Base-by-base conservation (phyloP, 2,329 filamentous ascomycete genomes). In the Talaromyces rugulosus region DNA sequence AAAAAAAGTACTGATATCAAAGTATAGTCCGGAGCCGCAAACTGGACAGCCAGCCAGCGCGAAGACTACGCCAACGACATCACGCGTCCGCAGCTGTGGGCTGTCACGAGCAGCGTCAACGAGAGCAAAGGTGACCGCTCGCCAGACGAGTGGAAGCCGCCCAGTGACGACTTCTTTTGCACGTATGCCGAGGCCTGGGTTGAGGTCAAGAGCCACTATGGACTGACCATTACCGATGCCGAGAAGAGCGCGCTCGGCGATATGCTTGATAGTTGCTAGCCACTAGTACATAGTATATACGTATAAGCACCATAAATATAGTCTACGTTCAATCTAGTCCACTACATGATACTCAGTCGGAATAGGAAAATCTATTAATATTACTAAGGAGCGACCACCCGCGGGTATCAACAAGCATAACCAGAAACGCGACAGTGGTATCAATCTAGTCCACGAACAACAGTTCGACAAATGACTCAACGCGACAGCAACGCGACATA, bases 371-470 rank as follows among this genome's bases (percentile, higher is more conserved):
- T 53, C 44, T 53, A 53, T 53, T 31, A 51, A 23, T 51, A 51
- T 51, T 53, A 53, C 14, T 53, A 53, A 47, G 44, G 44, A 47
- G 44, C 44, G 44, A 47, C 44, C 44, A 47, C 44, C 44, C 44
- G 44, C 44, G 44, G 44, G 44, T 47, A 47, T 47, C 44, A 47
- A 47, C 44, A 47, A 47, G 44, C 44, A 55, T 55, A 33, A 55
- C 33, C 30, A 55, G 33, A 55, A 36, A 31, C 52, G 33, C 52
- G 27, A 56, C 54, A 70, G 67, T 74, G 72, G 72, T 75, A 73
- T 73, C 71, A 73, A 73, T 73, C 71, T 73, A 73, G 69, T 68
- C 66, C 62, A 65, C 66, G 36, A 65, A 64, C 66, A 63, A 63
- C 68, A n/a, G 33, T n/a, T 56, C 33, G 28, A 33, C 31, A 27